Evolutionary conservation across 1,284 basidiomycete genomes (phyloP).

Genomic region (Stereum hirsutum): DNA sequence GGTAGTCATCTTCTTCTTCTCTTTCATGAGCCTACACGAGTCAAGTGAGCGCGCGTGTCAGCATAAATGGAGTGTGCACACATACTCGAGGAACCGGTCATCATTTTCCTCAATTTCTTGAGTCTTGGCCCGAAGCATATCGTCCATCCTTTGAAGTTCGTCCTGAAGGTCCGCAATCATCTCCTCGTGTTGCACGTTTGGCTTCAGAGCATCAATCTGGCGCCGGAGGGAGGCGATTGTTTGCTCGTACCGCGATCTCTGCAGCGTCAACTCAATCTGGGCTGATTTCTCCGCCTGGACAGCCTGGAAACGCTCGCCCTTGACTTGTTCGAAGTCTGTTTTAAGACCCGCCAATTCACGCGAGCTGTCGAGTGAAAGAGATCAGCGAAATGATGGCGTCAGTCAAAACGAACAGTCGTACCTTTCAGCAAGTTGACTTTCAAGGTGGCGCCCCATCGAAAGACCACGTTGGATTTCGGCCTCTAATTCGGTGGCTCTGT

Average conservation of each 20-base stretch:
- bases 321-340: conserved; percentile 36
- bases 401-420: conserved; percentile 18
- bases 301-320: conserved; percentile 33
- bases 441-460: conserved; percentile 49
- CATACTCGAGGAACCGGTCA: conserved; percentile 69
- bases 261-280: conserved; percentile 55
- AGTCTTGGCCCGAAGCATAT: conserved; percentile 54
- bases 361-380: conserved; percentile 29
- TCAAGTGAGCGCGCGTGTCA: conserved; percentile 6
- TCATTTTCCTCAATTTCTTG: conserved; percentile 78
- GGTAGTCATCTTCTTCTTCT: conserved; percentile 62
- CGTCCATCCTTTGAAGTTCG: conserved; percentile 65
- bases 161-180: conserved; percentile 53
- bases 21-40: conserved; percentile 71
- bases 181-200: conserved; percentile 42
- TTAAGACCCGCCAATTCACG: conserved; percentile 31
- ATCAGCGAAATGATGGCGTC: conserved; percentile 6
- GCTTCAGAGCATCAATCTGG: conserved; percentile 44
- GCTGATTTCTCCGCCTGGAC: conserved; percentile 52
- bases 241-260: conserved; percentile 54
- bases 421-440: conserved; percentile 54
- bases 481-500: conserved; percentile 44
- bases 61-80: conserved; percentile 13
- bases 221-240: conserved; percentile 44
- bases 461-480: conserved; percentile 55